phyloP scores from a whole-genome alignment of 106 monocot genomes.

The Posidonia australis region DNA sequence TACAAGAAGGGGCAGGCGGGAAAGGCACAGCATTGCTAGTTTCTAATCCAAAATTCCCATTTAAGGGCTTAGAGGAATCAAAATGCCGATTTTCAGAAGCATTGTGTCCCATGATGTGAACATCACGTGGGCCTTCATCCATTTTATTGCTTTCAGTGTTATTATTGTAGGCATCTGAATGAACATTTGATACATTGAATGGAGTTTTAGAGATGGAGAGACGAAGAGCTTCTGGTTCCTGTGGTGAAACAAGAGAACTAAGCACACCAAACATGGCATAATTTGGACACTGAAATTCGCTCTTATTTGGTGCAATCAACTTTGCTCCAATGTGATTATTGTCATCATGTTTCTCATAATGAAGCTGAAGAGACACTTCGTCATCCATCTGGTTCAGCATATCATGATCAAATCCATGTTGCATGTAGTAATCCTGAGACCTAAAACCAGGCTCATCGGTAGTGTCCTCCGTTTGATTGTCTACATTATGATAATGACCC shows the following conservation, averaged over 20 bases:
- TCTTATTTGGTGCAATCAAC: slow-evolving; percentile 1
- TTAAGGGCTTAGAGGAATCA: slow-evolving; percentile 2
- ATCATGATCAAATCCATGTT: slow-evolving; percentile 23
- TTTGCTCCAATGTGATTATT: slow-evolving; percentile 9
- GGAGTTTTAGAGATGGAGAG: slow-evolving; percentile 25
- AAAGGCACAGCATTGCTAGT: slow-evolving; percentile 3
- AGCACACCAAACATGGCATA: not conserved
- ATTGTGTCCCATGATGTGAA: not conserved
- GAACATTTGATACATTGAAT: slow-evolving; percentile 5
- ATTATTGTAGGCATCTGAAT: not conserved
- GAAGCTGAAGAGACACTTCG: slow-evolving; percentile 8
- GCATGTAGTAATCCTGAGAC: slow-evolving; percentile 11
- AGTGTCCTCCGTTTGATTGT: slow-evolving; percentile 4
- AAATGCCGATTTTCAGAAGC: not conserved
- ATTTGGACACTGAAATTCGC: slow-evolving; percentile 6
- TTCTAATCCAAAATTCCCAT: slow-evolving; percentile 5
- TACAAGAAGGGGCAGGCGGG: slow-evolving; percentile 12
- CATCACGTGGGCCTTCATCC: slow-evolving; percentile 2
- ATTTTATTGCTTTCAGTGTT: not conserved
- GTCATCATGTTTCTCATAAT: slow-evolving; percentile 17
- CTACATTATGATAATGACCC: slow-evolving; percentile 3
- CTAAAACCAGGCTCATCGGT: not conserved
- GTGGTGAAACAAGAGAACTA: slow-evolving; percentile 18
- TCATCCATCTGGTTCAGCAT: slow-evolving; percentile 6
- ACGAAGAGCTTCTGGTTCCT: slow-evolving; percentile 30